Base-by-base conservation (phyloP, 305 asterid genomes). In the Lippia alba region DNA sequence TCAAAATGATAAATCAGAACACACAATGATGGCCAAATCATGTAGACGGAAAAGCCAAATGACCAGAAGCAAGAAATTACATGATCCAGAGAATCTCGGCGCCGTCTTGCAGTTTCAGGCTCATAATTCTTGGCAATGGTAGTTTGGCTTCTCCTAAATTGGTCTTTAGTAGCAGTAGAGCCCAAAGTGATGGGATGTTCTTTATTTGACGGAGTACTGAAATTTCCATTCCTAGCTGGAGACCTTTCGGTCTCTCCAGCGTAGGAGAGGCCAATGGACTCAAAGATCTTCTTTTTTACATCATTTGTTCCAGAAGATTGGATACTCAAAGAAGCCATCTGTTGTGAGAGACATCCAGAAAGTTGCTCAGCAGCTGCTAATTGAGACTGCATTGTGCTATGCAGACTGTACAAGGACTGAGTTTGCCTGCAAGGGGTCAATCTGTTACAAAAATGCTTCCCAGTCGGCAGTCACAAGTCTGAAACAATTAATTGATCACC, bases 291-390 rank as follows among this genome's bases (percentile, higher is more conserved):
- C 79, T 69, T 90, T 79, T 88, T 94, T 0, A 82, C 81, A 65
- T 84, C 91, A 61, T 80, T 84, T 76, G 80, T 82, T 73, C 77
- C 90, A 70, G 84, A 81, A 69, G 89, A 75, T 40, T 87, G 87
- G 39, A 94, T 78, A 72, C 85, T 83, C 80, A 94, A 82, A 73
- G 83, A 83, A 71, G 91, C 81, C 97, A 94, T 94, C 82, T 92
- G 98, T 69, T 87, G 84, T 7, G 89, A 78, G 71, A 94, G 96
- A 63, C 88, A 85, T 74, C 85, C 92, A 36, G 98, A 89, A 67
- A 90, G 96, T 58, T 92, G 91, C 82, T 90, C 96, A 74, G 97
- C 99, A 71, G 91, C 96, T 66, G 83, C 81, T 79, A 92, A 76
- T 77, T 94, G 99, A 16, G 99, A 91, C 66, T 76, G 80, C 78